A percentile compares a stretch with the other conserved stretches of the same genome.
Evolutionary conservation across 1,284 basidiomycete species (phyloP).

Genomic region (Naganishia sp.): DNA sequence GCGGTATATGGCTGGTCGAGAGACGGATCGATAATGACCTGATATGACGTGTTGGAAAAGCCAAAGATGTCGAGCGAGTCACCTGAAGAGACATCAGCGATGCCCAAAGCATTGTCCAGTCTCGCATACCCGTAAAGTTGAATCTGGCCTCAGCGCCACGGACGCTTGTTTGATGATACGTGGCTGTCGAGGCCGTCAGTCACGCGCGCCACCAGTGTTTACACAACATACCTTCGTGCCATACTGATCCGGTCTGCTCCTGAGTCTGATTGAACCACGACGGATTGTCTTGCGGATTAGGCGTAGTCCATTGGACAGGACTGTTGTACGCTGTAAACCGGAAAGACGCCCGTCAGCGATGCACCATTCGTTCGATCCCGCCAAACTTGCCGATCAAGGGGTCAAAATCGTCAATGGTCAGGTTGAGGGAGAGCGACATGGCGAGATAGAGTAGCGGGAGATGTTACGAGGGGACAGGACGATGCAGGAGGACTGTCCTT

Average conservation of each 20-base stretch:
- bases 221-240: slow-evolving; percentile 47
- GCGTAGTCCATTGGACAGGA: slow-evolving; percentile 46
- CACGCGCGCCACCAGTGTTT: not conserved
- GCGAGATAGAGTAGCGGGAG: not conserved
- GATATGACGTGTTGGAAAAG: slow-evolving; percentile 38
- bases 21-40: slow-evolving; percentile 45
- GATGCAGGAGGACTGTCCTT: not conserved
- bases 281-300: slow-evolving; percentile 50
- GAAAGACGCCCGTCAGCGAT: not conserved
- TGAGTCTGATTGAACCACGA: slow-evolving; percentile 45
- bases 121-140: slow-evolving; percentile 44
- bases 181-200: slow-evolving; percentile 37
- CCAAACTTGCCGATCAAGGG: slow-evolving; percentile 40
- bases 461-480: not conserved
- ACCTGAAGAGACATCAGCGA: not conserved
- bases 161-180: slow-evolving; percentile 47
- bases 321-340: slow-evolving; percentile 25
- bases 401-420: slow-evolving; percentile 55
- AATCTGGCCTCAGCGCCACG: slow-evolving; percentile 40
- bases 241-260: slow-evolving; percentile 44
- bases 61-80: slow-evolving; percentile 46
- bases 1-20: slow-evolving; percentile 34
- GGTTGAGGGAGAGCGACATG: slow-evolving; percentile 37
- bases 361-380: slow-evolving; percentile 38
- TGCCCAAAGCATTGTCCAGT: too few species aligned